Evolutionary conservation across 192 early-diverging fungal genomes (phyloP).

Genomic region (Backusella mclennaniae): DNA sequence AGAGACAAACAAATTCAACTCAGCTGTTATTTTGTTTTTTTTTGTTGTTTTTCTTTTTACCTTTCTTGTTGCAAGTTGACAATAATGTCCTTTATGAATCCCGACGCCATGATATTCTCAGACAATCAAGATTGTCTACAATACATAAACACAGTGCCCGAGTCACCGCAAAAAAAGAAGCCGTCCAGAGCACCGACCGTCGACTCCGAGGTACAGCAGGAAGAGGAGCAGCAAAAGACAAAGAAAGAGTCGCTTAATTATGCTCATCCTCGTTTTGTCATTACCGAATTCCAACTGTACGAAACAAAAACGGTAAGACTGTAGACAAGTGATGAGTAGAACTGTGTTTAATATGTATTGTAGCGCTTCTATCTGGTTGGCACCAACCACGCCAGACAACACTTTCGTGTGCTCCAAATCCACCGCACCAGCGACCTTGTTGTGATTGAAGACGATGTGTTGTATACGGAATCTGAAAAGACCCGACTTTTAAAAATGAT

Average conservation of each 20-base stretch:
- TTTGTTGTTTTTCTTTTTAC: not conserved
- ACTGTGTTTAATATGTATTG: too few species aligned
- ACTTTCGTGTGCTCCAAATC: constrained; percentile 85
- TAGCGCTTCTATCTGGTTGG: constrained; percentile 84
- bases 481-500: constrained; percentile 73
- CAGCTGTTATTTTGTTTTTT: not conserved
- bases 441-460: constrained; percentile 76
- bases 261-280: constrained; percentile 38
- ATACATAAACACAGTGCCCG: not conserved
- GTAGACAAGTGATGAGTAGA: not conserved
- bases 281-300: constrained; percentile 81
- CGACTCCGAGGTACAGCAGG: not conserved
- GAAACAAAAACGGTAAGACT: constrained; percentile 77
- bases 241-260: constrained; percentile 11
- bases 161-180: not conserved
- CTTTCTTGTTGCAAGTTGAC: too few species aligned
- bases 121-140: constrained; percentile 18
- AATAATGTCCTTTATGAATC: constrained; percentile 18
- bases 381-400: constrained; percentile 70
- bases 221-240: not conserved
- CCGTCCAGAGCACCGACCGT: not conserved
- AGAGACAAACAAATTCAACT: not conserved
- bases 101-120: constrained; percentile 33
- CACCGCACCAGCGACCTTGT: constrained; percentile 76
- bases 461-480: constrained; percentile 74